Base-by-base conservation (phyloP, 179 eudicot genomes). In the Beta lomatogona region DNA sequence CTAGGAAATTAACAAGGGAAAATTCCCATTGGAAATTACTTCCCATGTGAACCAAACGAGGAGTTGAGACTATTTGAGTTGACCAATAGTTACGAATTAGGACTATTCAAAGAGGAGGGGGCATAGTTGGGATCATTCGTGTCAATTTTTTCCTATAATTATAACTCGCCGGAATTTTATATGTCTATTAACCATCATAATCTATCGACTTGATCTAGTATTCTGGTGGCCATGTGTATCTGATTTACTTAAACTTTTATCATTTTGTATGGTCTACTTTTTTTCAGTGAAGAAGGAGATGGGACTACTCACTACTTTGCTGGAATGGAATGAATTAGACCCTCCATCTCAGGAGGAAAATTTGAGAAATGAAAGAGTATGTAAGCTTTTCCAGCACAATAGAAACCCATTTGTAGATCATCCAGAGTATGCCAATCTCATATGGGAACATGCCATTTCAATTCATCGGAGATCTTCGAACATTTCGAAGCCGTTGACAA, bases 321-420 rank as follows among this genome's bases (percentile, higher is more conserved):
- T 87, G 53, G 81, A 86, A 77, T 89, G 90, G 91, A 89, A 86
- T 71, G 85, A 88, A 78, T 67, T 84, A 52, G 91, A 89, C 70
- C 91, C 90, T 16, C 91, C 90, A 4, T 88, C 91, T 4, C 79
- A 73, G 63, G 91, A 89, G 67, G 90, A 89, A 85, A 87, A 83
- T 84, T 44, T 83, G 73, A 81, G 91, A 85, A 89, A 89, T 55
- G 91, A 88, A 63, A 86, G 88, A 75, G 83, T 88, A 54, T 89
- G 90, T 69, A 84, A 61, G 63, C 80, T 82, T 60, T 89, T 86
- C 83, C 91, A 89, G 77, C 90, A 89, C 85, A 89, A 89, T 73
- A 71, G 91, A 82, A 89, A 87, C 61, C 91, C 91, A 55, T 89
- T 89, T 81, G 86, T 89, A 73, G 91, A 89, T 87, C 91, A 87